phyloP scores from a whole-genome alignment of 805 yeast genomes.

The Yarrowia yakushimensis region DNA sequence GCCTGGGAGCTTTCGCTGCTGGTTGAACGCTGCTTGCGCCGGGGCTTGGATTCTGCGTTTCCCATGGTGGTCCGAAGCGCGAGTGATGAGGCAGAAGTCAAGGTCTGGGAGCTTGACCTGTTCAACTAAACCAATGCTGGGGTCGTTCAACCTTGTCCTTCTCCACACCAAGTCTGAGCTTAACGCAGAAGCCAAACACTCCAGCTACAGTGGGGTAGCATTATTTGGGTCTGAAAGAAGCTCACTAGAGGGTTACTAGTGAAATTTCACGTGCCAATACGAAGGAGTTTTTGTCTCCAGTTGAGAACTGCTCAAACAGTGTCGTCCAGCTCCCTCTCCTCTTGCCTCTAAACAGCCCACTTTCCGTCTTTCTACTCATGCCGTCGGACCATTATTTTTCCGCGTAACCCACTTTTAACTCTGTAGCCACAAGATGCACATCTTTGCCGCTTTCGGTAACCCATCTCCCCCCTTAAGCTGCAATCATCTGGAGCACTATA shows the following conservation, averaged over 20 bases:
- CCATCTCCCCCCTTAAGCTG: no score
- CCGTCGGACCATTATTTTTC: constrained; percentile 6
- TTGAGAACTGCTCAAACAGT: no score
- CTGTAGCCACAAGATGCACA: constrained; percentile 1
- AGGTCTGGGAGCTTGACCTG: background rate
- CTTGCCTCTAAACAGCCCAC: background rate
- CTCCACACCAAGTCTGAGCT: constrained; percentile 23
- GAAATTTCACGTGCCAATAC: no score
- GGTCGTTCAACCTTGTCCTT: constrained; percentile 23
- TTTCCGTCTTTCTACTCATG: constrained; percentile 7
- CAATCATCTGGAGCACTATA: no score
- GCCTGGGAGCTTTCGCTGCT: constrained; percentile 7
- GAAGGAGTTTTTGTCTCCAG: no score
- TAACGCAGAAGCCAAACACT: background rate
- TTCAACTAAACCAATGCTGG: background rate
- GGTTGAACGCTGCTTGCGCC: constrained; percentile 9
- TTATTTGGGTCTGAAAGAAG: no score
- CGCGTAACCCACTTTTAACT: background rate
- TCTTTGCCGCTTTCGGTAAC: background rate
- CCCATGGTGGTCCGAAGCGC: background rate
- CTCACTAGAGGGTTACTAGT: no score
- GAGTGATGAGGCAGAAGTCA: background rate
- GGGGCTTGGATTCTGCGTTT: constrained; percentile 21
- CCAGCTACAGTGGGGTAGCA: background rate
- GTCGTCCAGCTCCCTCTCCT: no score